phyloP scores from a whole-genome alignment of 768 basidiomycete species.

The Lactarius vividus region DNA sequence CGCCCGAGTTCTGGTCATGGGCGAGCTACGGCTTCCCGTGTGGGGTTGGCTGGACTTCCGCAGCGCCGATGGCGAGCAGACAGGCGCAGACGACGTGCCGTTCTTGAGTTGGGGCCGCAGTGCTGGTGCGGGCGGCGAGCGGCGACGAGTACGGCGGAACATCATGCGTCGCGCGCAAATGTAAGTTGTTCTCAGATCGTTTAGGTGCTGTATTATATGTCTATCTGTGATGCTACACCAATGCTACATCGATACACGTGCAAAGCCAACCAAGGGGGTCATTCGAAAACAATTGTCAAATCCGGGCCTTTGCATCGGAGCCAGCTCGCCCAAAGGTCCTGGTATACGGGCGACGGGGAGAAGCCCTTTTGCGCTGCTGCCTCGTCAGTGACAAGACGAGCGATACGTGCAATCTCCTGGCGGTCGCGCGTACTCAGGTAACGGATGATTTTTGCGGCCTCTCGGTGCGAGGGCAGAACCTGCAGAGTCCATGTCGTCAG shows the following conservation, averaged over 20 bases:
- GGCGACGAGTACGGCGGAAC: constrained; percentile 74
- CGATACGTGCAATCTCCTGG: constrained; percentile 42
- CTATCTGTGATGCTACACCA: background rate
- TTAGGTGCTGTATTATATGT: background rate
- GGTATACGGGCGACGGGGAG: constrained; percentile 34
- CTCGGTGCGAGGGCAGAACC: constrained; percentile 37
- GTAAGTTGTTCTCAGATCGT: constrained; percentile 34
- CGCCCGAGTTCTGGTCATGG: constrained; percentile 65
- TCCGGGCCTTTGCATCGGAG: constrained; percentile 37
- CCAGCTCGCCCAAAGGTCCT: constrained; percentile 41
- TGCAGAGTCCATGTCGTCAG: constrained; percentile 19
- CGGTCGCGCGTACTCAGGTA: constrained; percentile 40
- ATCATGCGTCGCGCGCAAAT: constrained; percentile 81
- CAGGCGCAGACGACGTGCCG: constrained; percentile 57
- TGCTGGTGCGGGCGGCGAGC: constrained; percentile 70
- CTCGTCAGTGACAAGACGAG: constrained; percentile 40
- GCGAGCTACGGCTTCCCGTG: constrained; percentile 83
- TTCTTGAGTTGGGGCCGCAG: constrained; percentile 76
- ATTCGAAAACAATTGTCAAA: constrained; percentile 38
- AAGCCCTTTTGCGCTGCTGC: constrained; percentile 33
- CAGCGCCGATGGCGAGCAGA: constrained; percentile 35
- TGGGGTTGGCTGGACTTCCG: constrained; percentile 83
- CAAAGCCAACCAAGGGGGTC: constrained; percentile 6
- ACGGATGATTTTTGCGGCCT: constrained; percentile 37
- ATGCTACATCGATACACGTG: constrained; percentile 12